These are phyloP conservation scores for Aspergillus homomorphus DNA, from an alignment of 495 filamentous ascomycete genomes.

Conservation along the genomic window DNA sequence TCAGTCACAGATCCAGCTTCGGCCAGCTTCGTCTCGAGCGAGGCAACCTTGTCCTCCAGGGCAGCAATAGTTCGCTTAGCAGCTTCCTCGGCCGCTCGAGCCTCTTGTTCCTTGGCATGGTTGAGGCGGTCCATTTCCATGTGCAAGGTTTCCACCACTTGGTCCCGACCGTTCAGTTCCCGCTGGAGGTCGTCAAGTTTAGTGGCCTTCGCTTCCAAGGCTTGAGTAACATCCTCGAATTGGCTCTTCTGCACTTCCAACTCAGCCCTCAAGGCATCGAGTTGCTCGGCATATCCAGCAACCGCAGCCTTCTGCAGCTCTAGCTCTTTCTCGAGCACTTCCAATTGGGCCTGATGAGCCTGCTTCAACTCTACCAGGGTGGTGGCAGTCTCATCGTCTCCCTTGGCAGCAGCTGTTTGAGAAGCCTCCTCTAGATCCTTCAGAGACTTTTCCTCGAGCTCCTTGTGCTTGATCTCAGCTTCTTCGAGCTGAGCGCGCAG, in stretches of 20 bases:
- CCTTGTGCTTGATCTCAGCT: slow-evolving; percentile 38
- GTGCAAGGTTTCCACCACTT: slow-evolving; percentile 44
- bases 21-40: slow-evolving; percentile 38
- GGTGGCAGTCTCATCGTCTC: slow-evolving; percentile 33
- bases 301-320: slow-evolving; percentile 36
- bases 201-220: slow-evolving; percentile 35
- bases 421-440: slow-evolving; percentile 43
- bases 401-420: slow-evolving; percentile 33
- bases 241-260: slow-evolving; percentile 34
- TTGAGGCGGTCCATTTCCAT: slow-evolving; percentile 40
- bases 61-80: slow-evolving; percentile 28
- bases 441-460: slow-evolving; percentile 39
- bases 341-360: slow-evolving; percentile 38
- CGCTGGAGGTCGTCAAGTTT: slow-evolving; percentile 36
- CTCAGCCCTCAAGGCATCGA: slow-evolving; percentile 38
- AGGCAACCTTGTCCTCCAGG: slow-evolving; percentile 38
- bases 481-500: slow-evolving; percentile 38
- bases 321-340: slow-evolving; percentile 37
- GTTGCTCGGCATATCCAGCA: slow-evolving; percentile 36
- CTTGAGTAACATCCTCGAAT: slow-evolving; percentile 28
- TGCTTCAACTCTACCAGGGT: slow-evolving; percentile 41
- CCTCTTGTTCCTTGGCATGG: slow-evolving; percentile 40
- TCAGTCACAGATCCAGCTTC: slow-evolving; percentile 34
- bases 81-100: slow-evolving; percentile 41
- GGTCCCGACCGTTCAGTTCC: slow-evolving; percentile 42